Evolutionary conservation across 306 rosid genomes (phyloP), one percentile per base, ranked within the genome.

Genomic region (Rosa multiflora): DNA sequence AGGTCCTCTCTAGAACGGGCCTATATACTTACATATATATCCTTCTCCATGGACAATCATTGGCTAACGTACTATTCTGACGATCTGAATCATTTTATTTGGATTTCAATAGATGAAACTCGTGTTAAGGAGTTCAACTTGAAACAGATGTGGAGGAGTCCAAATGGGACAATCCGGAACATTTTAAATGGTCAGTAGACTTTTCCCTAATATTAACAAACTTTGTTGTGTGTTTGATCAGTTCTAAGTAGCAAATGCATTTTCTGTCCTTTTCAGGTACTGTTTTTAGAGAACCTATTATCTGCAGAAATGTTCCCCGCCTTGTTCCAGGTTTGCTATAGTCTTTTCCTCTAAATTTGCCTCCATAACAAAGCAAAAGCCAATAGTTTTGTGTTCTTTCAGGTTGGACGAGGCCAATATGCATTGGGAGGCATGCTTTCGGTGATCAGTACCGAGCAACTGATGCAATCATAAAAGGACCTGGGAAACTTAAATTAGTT

Each of bases 381-480:
- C 55, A 46, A 64, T 26, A 20, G 20, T 53, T 64, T 35, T 4
- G 64, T 20, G 32, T 49, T 29, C 40, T 56, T 84, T 40, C 84
- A 95, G 99, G 99, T 75, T 95, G 99, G 99, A 91, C 87, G 20
- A 95, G 86, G 86, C 84, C 97, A 70, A 95, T 95, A 76, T 95
- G 99, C 76, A 95, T 95, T 12, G 99, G 99, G 84, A 91, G 99
- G 81, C 99, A 92, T 90, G 99, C 98, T 53, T 95, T 95, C 85
- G 99, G 99, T 29, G 98, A 91, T 78, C 97, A 92, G 81, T 95
- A 95, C 78, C 82, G 88, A 83, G 97, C 99, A 61, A 92, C 97
- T 83, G 97, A 95, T 83, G 10, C 89, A 62, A 89, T 95, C 44
- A 90, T 95, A 73, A 85, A 90, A 79, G 99, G 97, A 85, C 78